Evolutionary conservation across 164 flowering plant species (phyloP).

Genomic region (Annona squamosa): DNA sequence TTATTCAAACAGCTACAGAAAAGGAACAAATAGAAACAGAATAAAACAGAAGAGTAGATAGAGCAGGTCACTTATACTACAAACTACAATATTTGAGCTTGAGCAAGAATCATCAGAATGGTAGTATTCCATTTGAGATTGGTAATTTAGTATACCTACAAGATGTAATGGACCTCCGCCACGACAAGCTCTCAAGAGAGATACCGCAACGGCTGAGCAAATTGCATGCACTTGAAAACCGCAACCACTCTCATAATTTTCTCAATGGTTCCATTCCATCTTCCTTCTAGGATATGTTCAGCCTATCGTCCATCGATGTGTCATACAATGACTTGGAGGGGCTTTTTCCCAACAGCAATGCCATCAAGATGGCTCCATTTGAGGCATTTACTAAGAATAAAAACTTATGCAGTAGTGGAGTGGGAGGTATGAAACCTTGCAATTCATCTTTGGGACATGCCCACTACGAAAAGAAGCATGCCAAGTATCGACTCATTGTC

Average conservation of each 20-base stretch:
- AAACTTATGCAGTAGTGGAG: constrained; percentile 1
- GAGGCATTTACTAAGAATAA: constrained; percentile 3
- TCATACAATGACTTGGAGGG: constrained; percentile 15
- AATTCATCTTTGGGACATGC: background rate
- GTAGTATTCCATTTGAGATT: constrained; percentile 8
- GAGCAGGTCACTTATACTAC: too few relatives aligned
- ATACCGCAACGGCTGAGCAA: constrained; percentile 6
- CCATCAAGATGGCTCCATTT: background rate
- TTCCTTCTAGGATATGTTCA: constrained; percentile 6
- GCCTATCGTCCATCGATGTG: constrained; percentile 3
- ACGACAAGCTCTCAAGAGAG: background rate
- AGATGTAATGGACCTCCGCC: background rate
- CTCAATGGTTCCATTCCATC: constrained; percentile 18
- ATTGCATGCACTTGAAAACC: background rate
- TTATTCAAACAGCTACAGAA: too few relatives aligned
- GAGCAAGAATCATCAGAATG: constrained; percentile 4
- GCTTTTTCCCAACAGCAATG: constrained; percentile 1
- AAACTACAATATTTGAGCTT: constrained; percentile 2
- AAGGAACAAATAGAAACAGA: too few relatives aligned
- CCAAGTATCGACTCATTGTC: background rate
- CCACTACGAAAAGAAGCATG: background rate
- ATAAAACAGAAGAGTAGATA: too few relatives aligned
- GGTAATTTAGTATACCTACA: background rate
- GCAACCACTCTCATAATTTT: constrained; percentile 15
- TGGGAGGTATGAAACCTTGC: constrained; percentile 3